phyloP scores from a whole-genome alignment of 331 rosid genomes.

The Pyrus hybrid region DNA sequence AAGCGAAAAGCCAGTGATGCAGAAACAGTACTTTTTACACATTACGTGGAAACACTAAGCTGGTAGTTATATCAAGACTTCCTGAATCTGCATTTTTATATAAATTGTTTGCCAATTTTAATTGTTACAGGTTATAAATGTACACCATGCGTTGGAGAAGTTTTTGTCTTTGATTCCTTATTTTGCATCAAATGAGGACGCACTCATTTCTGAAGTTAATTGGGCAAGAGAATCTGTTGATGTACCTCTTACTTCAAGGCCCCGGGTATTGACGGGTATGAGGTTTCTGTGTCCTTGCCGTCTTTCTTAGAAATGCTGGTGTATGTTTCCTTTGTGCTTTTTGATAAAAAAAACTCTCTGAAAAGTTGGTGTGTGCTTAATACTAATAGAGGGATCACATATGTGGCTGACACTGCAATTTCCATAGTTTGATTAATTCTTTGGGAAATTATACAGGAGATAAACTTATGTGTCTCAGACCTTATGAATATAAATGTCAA shows the following conservation, averaged over 20 bases:
- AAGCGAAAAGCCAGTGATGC: slow-evolving; percentile 80
- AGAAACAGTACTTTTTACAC: slow-evolving; percentile 35
- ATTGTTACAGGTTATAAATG: slow-evolving; percentile 49
- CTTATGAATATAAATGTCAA: neutral
- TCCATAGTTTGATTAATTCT: neutral
- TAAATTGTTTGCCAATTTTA: slow-evolving; percentile 11
- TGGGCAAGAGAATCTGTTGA: slow-evolving; percentile 42
- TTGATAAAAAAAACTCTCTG: neutral
- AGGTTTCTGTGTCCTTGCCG: neutral
- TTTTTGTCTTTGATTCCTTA: slow-evolving; percentile 63
- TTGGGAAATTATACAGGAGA: neutral
- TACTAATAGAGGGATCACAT: neutral
- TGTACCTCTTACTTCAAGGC: slow-evolving; percentile 48
- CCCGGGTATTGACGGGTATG: slow-evolving; percentile 63
- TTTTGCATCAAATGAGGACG: slow-evolving; percentile 42
- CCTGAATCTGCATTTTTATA: neutral
- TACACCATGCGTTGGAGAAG: slow-evolving; percentile 47
- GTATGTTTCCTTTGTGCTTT: too few relatives aligned
- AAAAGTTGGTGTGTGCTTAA: neutral
- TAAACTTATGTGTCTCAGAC: neutral
- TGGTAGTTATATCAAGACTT: neutral
- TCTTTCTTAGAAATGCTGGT: neutral
- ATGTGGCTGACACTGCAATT: neutral
- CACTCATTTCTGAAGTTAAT: slow-evolving; percentile 27
- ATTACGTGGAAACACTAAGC: neutral